Base-by-base conservation (phyloP, 73 alveolate species). In the Stentor roeselii region DNA sequence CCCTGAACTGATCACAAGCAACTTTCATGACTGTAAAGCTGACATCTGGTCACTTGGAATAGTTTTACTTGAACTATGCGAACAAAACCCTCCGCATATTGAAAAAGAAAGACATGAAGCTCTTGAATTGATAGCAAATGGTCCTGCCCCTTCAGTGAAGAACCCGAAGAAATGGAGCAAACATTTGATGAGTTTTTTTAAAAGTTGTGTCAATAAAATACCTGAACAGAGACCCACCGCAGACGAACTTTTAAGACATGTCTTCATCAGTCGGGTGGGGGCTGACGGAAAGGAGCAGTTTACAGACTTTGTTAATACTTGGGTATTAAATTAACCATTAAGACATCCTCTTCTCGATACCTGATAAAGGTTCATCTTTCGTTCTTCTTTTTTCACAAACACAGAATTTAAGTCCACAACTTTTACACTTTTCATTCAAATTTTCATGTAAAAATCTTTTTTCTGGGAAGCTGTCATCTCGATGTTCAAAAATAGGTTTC, bases 21-120 rank as follows among this genome's bases (percentile, higher is more conserved):
- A 27, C 21, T 92, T 83, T 80, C 83, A 91, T 76, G 75, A 78
- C 14, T 84, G 60, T 82, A 42, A 89, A 38, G 93, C 95, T 3
- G 97, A 92, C 61, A 90, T 92, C 3, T 92, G 97, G 96, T 78
- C 92, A 3, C 59, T 92, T 15, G 97, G 97, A 4, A 90, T 92
- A 14, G 87, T 95, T 0, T 90, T 90, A 2, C 83, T 92, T 15
- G 97, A 92, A 60, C 60, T 92, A 31, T 92, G 93, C 3, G 86
- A 90, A 84, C 94, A 95, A 32, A 89, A 87, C 59, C 94, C 97
- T 3, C 97, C 97, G 34, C 74, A 92, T 84, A 50, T 50, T 11
- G 30, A 50, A 11, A 6, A 50, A 50, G 67, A 50, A 50, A 50
- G 21, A 50, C 21, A 50, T 50, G 67, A 11, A 11, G 67, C 67